Percentiles rank a stretch among this genome's conserved stretches.
These are phyloP conservation scores for Cinnamomum chago DNA, from an alignment of 164 flowering plant species.

Conservation along the genomic window DNA sequence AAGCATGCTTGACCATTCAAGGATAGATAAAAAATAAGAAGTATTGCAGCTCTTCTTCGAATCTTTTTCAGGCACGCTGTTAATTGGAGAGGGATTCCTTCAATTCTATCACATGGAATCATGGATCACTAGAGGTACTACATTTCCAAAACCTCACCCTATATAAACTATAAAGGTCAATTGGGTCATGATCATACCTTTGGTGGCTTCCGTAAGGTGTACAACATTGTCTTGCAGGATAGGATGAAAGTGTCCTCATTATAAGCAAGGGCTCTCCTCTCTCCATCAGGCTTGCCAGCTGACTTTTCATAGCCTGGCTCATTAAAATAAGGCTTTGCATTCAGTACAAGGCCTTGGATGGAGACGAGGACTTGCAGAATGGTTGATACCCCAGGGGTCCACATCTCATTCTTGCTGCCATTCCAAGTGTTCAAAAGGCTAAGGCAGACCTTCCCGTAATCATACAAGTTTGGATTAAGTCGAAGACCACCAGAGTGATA, in stretches of 20 bases:
- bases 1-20: too few relatives aligned
- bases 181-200: conserved; percentile 25
- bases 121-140: too few relatives aligned
- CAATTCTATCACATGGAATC: too few relatives aligned
- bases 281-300: conserved; percentile 40
- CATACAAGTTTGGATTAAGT: conserved; percentile 76
- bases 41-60: too few relatives aligned
- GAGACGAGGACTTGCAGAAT: conserved; percentile 82
- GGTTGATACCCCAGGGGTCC: conserved; percentile 64
- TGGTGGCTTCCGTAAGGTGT: conserved; percentile 60
- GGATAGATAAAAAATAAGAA: too few relatives aligned
- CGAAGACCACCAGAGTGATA: conserved; percentile 72
- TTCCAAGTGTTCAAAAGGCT: conserved; percentile 85
- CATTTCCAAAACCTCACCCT: too few relatives aligned
- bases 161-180: too few relatives aligned
- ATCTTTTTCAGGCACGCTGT: too few relatives aligned
- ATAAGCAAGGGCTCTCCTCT: conserved; percentile 39
- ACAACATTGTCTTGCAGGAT: conserved; percentile 61
- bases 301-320: conserved; percentile 58
- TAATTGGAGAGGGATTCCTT: too few relatives aligned
- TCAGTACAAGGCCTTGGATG: conserved; percentile 75
- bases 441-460: conserved; percentile 76
- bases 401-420: conserved; percentile 54
- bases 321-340: conserved; percentile 68
- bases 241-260: conserved; percentile 49